Percentiles rank a stretch among this genome's conserved stretches.
phyloP scores from a whole-genome alignment of 1,139 yeast species.

The Scheffersomyces illinoinensis region DNA sequence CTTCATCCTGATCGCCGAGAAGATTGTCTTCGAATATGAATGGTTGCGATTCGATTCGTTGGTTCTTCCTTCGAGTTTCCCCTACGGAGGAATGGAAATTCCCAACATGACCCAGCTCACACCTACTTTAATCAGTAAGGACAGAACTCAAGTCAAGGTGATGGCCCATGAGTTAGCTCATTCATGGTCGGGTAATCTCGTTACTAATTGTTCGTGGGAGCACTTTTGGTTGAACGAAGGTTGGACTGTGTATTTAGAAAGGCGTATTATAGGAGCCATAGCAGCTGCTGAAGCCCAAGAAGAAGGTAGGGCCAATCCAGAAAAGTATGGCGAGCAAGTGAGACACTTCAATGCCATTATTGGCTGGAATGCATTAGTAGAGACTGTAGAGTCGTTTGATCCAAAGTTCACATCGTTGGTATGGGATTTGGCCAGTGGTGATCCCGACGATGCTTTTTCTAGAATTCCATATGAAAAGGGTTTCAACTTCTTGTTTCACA shows the following conservation, averaged over 20 bases:
- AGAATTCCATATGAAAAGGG: conserved; percentile 40
- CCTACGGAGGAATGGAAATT: conserved; percentile 44
- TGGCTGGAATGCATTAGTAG: conserved; percentile 32
- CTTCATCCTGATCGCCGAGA: conserved; percentile 35
- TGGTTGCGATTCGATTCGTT: conserved; percentile 36
- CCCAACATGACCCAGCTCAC: conserved; percentile 41
- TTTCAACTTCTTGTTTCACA: conserved; percentile 30
- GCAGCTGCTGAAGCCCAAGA: conserved; percentile 26
- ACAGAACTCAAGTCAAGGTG: conserved; percentile 35
- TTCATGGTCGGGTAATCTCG: conserved; percentile 41
- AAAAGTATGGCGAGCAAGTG: conserved; percentile 28
- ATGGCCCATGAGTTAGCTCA: conserved; percentile 43
- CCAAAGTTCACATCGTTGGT: conserved; percentile 26
- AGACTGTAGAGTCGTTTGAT: conserved; percentile 20
- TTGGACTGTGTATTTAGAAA: conserved; percentile 40
- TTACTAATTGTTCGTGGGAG: conserved; percentile 39
- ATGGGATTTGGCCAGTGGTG: conserved; percentile 27
- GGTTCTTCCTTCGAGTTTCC: conserved; percentile 36
- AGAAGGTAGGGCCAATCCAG: conserved; percentile 16
- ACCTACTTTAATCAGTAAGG: conserved; percentile 36
- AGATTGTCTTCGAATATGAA: conserved; percentile 33
- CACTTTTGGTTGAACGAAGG: conserved; percentile 45
- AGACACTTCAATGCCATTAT: conserved; percentile 33
- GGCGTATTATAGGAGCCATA: conserved; percentile 34
- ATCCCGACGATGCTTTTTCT: conserved; percentile 39